These are phyloP conservation scores for Monosporascus cannonballus DNA, from an alignment of 2,329 filamentous ascomycete species.

Conservation along the genomic window DNA sequence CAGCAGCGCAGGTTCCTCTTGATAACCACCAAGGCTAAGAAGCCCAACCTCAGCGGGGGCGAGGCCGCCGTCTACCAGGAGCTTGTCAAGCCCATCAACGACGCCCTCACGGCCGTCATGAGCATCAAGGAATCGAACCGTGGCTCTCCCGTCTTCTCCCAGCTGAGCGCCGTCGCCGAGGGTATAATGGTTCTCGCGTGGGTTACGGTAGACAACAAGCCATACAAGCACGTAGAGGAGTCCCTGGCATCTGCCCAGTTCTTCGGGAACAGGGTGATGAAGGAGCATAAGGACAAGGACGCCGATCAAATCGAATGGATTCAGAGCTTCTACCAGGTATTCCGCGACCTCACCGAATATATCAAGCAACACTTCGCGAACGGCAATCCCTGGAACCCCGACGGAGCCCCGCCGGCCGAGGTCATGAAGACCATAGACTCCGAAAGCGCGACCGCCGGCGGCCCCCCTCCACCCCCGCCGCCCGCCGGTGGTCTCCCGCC, in stretches of 20 bases:
- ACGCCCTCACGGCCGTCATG: constrained; percentile 70
- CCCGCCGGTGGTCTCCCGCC: constrained; percentile 54
- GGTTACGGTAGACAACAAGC: constrained; percentile 79
- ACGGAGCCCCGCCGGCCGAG: constrained; percentile 67
- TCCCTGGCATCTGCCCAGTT: constrained; percentile 81
- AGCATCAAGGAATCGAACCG: constrained; percentile 79
- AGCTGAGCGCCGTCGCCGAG: constrained; percentile 82
- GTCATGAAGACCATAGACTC: constrained; percentile 52
- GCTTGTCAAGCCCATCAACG: constrained; percentile 81
- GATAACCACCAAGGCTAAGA: constrained; percentile 85
- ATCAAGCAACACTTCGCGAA: constrained; percentile 75
- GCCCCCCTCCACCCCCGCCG: constrained; percentile 43
- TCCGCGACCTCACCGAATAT: constrained; percentile 77
- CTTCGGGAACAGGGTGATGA: constrained; percentile 90
- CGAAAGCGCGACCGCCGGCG: constrained; percentile 29
- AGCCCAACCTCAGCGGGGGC: constrained; percentile 62
- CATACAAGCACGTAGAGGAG: constrained; percentile 79
- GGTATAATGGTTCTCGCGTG: constrained; percentile 86
- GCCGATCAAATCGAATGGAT: constrained; percentile 80
- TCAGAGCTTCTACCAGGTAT: constrained; percentile 85
- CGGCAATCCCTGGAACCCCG: constrained; percentile 81
- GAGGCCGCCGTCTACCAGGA: constrained; percentile 64
- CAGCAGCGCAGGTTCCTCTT: constrained; percentile 85
- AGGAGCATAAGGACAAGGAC: constrained; percentile 79
- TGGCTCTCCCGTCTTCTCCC: constrained; percentile 67